Conservation (phyloP, 495 filamentous ascomycete species). For the Tetracladium setigerum region DNA sequence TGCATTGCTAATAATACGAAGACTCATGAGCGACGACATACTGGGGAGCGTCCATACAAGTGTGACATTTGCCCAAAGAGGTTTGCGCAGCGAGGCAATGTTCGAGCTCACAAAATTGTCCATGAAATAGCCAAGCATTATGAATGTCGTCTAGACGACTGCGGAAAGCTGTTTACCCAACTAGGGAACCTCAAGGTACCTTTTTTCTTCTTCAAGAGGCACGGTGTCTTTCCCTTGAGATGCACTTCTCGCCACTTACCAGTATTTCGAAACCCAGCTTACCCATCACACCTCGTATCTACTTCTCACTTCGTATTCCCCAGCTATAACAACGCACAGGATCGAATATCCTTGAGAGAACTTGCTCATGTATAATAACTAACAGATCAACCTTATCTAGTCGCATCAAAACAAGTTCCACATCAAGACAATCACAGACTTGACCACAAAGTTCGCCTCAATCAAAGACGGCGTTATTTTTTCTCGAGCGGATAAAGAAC, state of each 20-base stretch:
- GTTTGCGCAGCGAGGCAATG: slow-evolving; percentile 81
- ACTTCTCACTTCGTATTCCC: slow-evolving; percentile 1
- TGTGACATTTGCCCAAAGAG: slow-evolving; percentile 76
- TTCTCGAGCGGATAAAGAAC: slow-evolving; percentile 59
- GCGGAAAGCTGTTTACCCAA: slow-evolving; percentile 79
- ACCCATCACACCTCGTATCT: slow-evolving; percentile 1
- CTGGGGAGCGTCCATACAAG: slow-evolving; percentile 77
- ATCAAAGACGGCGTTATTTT: slow-evolving; percentile 55
- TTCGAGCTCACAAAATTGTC: slow-evolving; percentile 78
- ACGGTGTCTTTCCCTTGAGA: not conserved
- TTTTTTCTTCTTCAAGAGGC: slow-evolving; percentile 8
- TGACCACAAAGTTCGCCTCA: slow-evolving; percentile 67
- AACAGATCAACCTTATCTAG: slow-evolving; percentile 39
- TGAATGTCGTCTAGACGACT: slow-evolving; percentile 70
- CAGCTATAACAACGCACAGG: too few relatives aligned
- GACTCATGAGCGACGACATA: slow-evolving; percentile 83
- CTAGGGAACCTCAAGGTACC: slow-evolving; percentile 87
- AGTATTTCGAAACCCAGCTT: slow-evolving; percentile 8
- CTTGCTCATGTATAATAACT: too few relatives aligned
- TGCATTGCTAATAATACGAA: slow-evolving; percentile 28
- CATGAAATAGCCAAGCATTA: slow-evolving; percentile 74
- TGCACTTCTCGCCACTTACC: not conserved
- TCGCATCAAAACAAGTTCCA: slow-evolving; percentile 96
- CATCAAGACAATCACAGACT: slow-evolving; percentile 54
- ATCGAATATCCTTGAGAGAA: too few relatives aligned